A percentile compares a stretch with the other conserved stretches of the same genome.
These are phyloP conservation scores for Penicillium egyptiacum DNA, from an alignment of 495 filamentous ascomycete species.

Conservation along the genomic window DNA sequence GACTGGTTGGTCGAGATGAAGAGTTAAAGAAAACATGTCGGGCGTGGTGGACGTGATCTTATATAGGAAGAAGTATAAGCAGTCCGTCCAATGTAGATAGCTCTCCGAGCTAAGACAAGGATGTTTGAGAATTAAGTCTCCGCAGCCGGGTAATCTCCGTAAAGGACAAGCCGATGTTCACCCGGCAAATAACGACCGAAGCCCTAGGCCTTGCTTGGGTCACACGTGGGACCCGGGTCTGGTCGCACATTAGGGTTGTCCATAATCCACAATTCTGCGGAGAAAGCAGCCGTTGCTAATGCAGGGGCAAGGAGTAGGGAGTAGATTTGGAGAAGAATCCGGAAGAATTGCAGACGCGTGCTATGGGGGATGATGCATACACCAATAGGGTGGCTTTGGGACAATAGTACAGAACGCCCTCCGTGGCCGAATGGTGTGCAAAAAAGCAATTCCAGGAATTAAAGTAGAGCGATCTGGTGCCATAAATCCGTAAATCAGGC, in stretches of 20 bases:
- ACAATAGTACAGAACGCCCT: not conserved
- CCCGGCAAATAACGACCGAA: not conserved
- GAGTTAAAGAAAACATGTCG: not conserved
- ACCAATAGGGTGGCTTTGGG: not conserved
- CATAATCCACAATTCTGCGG: not conserved
- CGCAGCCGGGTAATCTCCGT: constrained; percentile 2
- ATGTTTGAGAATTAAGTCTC: not conserved
- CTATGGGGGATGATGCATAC: not conserved
- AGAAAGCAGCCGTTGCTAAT: not conserved
- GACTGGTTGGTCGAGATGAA: not conserved
- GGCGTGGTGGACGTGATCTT: not conserved
- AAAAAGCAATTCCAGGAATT: constrained; percentile 7
- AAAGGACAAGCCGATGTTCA: not conserved
- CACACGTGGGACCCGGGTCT: not conserved
- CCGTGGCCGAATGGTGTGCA: not conserved
- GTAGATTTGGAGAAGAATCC: not conserved
- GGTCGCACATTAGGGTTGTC: not conserved
- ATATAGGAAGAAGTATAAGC: constrained; percentile 1
- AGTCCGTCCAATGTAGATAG: not conserved
- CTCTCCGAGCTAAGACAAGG: constrained; percentile 1
- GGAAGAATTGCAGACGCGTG: not conserved
- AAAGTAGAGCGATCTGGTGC: not conserved
- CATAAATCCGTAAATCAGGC: not conserved
- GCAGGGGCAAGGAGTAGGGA: too few species aligned
- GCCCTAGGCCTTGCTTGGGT: not conserved